Evolutionary conservation across 371 early-diverging fungal genomes (phyloP), one percentile per base, ranked within the genome.

Genomic region (Syncephalastrum monosporum): DNA sequence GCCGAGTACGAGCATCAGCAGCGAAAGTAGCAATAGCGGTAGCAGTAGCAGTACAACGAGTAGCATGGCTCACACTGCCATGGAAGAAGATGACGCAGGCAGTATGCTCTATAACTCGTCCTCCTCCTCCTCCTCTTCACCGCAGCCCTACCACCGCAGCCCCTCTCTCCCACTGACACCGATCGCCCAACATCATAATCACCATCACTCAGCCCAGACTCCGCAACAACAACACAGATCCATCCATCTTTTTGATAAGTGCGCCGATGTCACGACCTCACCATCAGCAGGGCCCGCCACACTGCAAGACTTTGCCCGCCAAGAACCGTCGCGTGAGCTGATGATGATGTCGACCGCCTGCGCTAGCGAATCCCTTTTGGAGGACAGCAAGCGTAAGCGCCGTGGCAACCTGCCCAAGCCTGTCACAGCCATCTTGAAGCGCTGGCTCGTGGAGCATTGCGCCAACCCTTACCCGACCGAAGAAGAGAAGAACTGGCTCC

Each of bases 401-500:
- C 72, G 84, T 21, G 82, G 81, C 41, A 84, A 84, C 53, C 65
- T 81, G 8, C 82, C 81, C 19, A 81, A 79, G 38, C 66, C 73
- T 0, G 82, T 84, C 27, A 82, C 84, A 8, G 75, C 80, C 19
- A 71, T 78, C 41, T 71, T 90, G 24, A 83, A 84, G 64, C 57
- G 67, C 21, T 91, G 91, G 90, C 70, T 91, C 17, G 72, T 82
- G 63, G 81, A 87, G 55, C 77, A 92, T 62, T 78, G 81, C 27
- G 77, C 75, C 43, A 82, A 91, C 53, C 91, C 92, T 13, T 92
- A 89, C 60, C 92, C 92, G 0, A 82, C 81, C 12, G 90, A 89
- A 50, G 83, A 60, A 82, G 99, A 61, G 82, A 96, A 62, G 87
- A 89, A 42, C 72, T 95, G 53, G 97, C 96, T 27, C 72, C 93